A percentile compares a stretch with the other conserved stretches of the same genome.
Evolutionary conservation across 1,284 basidiomycete genomes (phyloP).

Genomic region (Ceratobasidium sp.): DNA sequence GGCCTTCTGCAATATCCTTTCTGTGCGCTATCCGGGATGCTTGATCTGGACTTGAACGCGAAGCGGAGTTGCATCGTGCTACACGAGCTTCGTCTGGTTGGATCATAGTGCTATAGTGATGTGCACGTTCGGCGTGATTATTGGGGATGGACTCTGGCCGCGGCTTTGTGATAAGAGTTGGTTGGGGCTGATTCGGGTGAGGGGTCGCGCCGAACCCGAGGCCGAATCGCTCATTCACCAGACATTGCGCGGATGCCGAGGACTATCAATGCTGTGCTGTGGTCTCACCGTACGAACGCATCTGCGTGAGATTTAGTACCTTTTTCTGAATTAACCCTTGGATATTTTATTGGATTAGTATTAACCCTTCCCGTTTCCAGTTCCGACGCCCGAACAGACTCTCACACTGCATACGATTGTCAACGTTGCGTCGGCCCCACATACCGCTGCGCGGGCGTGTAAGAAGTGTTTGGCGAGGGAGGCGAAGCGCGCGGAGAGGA

Average conservation of each 20-base stretch:
- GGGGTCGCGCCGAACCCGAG: neutral
- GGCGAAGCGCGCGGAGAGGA: slow-evolving; percentile 89
- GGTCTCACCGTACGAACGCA: neutral
- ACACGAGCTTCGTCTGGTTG: neutral
- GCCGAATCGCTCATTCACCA: neutral
- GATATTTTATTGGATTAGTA: neutral
- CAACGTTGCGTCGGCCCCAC: slow-evolving; percentile 66
- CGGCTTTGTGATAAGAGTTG: neutral
- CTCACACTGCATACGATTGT: slow-evolving; percentile 42
- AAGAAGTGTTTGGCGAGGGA: slow-evolving; percentile 86
- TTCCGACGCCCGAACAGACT: slow-evolving; percentile 28
- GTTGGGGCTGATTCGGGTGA: neutral
- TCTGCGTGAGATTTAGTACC: neutral
- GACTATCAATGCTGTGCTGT: slow-evolving; percentile 12
- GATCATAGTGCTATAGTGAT: neutral
- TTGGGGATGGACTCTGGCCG: neutral
- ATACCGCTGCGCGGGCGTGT: slow-evolving; percentile 82
- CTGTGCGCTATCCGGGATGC: slow-evolving; percentile 3
- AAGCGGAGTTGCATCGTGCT: too few species aligned
- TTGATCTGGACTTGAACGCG: slow-evolving; percentile 1
- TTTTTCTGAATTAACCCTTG: neutral
- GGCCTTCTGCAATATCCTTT: neutral
- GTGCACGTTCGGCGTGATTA: neutral
- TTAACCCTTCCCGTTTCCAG: neutral
- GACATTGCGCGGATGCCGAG: neutral